Base-by-base conservation (phyloP, 352 stramenopile genomes). In the Blastocystis sp. region DNA sequence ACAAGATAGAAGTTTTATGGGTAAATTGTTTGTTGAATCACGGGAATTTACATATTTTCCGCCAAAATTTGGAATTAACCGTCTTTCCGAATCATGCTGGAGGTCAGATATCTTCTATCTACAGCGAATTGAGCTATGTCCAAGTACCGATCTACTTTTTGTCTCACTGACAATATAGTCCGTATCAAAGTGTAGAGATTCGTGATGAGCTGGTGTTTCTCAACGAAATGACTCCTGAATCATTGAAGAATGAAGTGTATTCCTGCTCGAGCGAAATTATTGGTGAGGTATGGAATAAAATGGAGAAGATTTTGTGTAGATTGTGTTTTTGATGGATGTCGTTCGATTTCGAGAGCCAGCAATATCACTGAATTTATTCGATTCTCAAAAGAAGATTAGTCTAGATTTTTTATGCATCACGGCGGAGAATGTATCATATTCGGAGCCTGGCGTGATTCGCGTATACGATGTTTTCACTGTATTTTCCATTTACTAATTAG, bases 181-280 rank as follows among this genome's bases (percentile, higher is more conserved):
- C 70, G 18, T 80, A 80, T 64, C 39, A 63, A 63, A 80, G 45
- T 23, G 43, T 61, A 4, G 70, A 80, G 53, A 80, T 80, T 64
- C 70, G 70, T 23, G 70, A 80, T 63, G 70, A 80, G n/a, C n/a
- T 80, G 70, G 15, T 80, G 45, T 64, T 80, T 80, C 70, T 80
- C 39, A 54, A 26, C 50, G 70, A 80, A 5, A 37, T 80, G n/a
- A 47, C 70, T 18, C 23, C 43, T 5, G 45, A 80, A 39, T 62
- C 43, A 29, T n/a, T 80, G 20, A 61, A 80, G 20, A 53, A 80
- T 18, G 11, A 23, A 29, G 64, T 80, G 9, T 26, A 39, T 26
- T 20, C 43, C 7, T 80, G 70, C n/a, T 80, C 70, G 13, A 80
- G 55, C 50, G 70, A 80, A 53, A 80, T 80, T 20, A 37, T 64